These are phyloP conservation scores for Coffea eugenioides DNA, from an alignment of 257 asterid genomes.

Conservation along the genomic window DNA sequence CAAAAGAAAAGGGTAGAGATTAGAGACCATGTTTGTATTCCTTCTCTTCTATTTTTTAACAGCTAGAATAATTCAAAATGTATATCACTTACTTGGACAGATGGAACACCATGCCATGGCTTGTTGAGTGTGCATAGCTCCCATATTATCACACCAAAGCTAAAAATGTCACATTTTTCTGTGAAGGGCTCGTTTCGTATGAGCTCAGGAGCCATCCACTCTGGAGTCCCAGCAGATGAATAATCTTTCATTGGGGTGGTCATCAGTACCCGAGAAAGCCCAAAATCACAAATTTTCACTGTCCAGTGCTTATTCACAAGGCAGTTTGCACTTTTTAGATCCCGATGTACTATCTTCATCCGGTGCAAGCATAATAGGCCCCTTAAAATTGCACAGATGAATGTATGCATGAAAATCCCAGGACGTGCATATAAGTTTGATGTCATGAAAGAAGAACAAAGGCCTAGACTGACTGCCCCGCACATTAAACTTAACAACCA, in stretches of 20 bases:
- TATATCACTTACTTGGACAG: slow-evolving; percentile 40
- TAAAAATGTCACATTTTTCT: slow-evolving; percentile 93
- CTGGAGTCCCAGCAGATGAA: slow-evolving; percentile 96
- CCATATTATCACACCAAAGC: slow-evolving; percentile 97
- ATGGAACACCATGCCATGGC: slow-evolving; percentile 89
- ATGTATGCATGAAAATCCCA: background rate
- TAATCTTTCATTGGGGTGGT: slow-evolving; percentile 57
- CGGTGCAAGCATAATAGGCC: slow-evolving; percentile 98
- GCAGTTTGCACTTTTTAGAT: slow-evolving; percentile 90
- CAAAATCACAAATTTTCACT: slow-evolving; percentile 94
- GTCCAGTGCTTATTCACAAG: slow-evolving; percentile 93
- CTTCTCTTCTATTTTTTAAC: background rate
- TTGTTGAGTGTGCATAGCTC: slow-evolving; percentile 79
- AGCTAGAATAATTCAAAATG: background rate
- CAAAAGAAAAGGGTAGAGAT: background rate
- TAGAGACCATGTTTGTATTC: background rate
- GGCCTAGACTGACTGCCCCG: background rate
- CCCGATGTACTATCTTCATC: slow-evolving; percentile 92
- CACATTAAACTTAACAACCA: background rate
- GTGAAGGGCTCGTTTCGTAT: slow-evolving; percentile 85
- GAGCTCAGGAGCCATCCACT: slow-evolving; percentile 99
- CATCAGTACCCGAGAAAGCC: slow-evolving; percentile 80
- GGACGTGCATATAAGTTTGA: background rate
- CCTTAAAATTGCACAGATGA: slow-evolving; percentile 55
- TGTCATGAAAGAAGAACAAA: too few species aligned